Evolutionary conservation across 2,329 filamentous ascomycete species (phyloP).

Genomic region (Penicillium sp.): DNA sequence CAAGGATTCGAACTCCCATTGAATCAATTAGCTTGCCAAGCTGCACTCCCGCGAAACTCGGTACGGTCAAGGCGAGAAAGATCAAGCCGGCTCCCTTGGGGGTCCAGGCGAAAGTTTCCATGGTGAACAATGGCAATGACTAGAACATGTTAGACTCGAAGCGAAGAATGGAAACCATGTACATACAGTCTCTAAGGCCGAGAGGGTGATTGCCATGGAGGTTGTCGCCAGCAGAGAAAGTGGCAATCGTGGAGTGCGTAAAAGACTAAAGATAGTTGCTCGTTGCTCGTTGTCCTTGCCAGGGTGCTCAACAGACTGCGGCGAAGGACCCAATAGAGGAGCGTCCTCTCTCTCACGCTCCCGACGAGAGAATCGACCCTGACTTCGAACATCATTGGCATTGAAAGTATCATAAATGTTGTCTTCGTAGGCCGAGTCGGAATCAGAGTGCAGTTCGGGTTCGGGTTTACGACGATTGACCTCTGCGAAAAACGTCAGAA

Average conservation of each 20-base stretch:
- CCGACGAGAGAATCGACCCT: background rate
- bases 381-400: background rate
- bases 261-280: conserved; percentile 11
- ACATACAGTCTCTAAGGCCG: conserved; percentile 52
- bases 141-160: conserved; percentile 4
- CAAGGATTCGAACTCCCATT: conserved; percentile 63
- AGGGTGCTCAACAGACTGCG: conserved; percentile 18
- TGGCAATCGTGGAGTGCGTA: conserved; percentile 43
- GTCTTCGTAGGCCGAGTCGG: background rate
- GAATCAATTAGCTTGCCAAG: conserved; percentile 34
- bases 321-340: conserved; percentile 5
- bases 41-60: conserved; percentile 13
- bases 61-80: conserved; percentile 48
- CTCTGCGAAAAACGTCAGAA: background rate
- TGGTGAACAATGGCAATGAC: conserved; percentile 58
- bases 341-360: conserved; percentile 9
- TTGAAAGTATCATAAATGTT: conserved; percentile 6
- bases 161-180: no score
- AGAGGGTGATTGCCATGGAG: conserved; percentile 53
- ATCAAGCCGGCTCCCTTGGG: conserved; percentile 58
- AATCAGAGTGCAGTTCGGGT: background rate
- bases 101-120: conserved; percentile 56
- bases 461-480: background rate
- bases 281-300: conserved; percentile 32
- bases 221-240: conserved; percentile 47